Evolutionary conservation across 1,139 yeast species (phyloP), one percentile per base, ranked within the genome.

Genomic region (Yamadazyma atlantica): DNA sequence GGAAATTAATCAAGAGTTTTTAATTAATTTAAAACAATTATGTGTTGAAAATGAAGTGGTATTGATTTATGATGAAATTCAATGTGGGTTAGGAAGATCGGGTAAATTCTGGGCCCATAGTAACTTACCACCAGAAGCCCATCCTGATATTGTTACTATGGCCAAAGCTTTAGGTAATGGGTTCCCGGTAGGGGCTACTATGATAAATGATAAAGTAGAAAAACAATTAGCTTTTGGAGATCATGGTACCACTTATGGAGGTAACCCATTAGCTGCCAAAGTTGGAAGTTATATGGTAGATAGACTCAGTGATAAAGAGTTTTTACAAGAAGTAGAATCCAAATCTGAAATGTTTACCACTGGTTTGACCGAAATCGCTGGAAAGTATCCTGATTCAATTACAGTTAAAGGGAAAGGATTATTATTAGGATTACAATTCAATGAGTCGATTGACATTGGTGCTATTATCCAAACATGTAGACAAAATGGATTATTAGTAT

Each of bases 111-210:
- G 98, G 98, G 96, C 97, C 0, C 98, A 92, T 57, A 70, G 82
- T 26, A 67, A 75, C 48, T 67, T 84, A 36, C 87, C 90, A 31
- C 60, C 69, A 33, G 85, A 79, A 43, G 95, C 92, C 0, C 95
- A 88, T 56, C 98, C 98, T 3, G 98, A 92, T 62, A 86, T 92
- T 45, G 61, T 92, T 39, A 90, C 98, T 21, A 78, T 84, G 74
- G 98, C 98, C 36, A 92, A 92, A 62, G 97, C 97, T 1, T 71
- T 92, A 32, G 98, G 98, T 42, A 92, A 92, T 56, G 98, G 98
- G n/a, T 88, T 81, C 71, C 98, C 98, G 27, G 85, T 92, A 51
- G 96, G 95, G 36, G 98, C 97, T 6, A 86, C 95, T 3, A 75
- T 92, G 76, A 80, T 92, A 38, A 79, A 86, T 36, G 94, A 87